These are phyloP conservation scores for Paecilomyces fulvus DNA, from an alignment of 2,329 filamentous ascomycete genomes.

Conservation along the genomic window DNA sequence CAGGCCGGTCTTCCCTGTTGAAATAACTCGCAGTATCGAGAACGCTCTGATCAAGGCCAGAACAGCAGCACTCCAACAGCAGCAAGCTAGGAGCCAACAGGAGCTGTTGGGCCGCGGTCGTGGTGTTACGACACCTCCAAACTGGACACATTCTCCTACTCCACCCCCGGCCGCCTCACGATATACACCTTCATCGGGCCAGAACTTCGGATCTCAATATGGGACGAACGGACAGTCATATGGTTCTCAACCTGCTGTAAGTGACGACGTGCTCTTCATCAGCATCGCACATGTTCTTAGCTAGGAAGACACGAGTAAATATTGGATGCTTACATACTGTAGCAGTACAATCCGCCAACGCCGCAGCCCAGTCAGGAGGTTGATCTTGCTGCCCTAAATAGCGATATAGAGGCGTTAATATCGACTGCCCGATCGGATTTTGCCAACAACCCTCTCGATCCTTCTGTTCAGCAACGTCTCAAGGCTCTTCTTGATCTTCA, in stretches of 20 bases:
- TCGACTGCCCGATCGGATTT: conserved; percentile 63
- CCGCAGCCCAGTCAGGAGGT: conserved; percentile 29
- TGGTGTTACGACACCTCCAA: conserved; percentile 45
- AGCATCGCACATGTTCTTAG: conserved; percentile 3
- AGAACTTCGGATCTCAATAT: conserved; percentile 19
- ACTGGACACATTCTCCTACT: conserved; percentile 65
- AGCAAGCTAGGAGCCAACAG: conserved; percentile 46
- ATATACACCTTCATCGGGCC: conserved; percentile 24
- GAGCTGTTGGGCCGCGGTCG: conserved; percentile 47
- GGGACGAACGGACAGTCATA: conserved; percentile 23
- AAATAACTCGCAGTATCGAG: conserved; percentile 85
- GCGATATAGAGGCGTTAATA: conserved; percentile 75
- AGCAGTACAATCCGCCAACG: conserved; percentile 5
- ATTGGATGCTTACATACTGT: conserved; percentile 17
- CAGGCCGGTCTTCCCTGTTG: conserved; percentile 81
- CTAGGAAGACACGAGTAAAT: conserved; percentile 9
- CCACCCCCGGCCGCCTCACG: conserved; percentile 50
- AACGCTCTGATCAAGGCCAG: conserved; percentile 82
- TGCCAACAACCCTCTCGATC: conserved; percentile 66
- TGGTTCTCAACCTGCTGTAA: conserved; percentile 16
- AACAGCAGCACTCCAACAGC: conserved; percentile 44
- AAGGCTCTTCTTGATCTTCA: conserved; percentile 82
- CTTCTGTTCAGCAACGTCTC: conserved; percentile 66
- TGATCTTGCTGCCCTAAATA: conserved; percentile 65
- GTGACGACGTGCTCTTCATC: conserved; percentile 1